These are phyloP conservation scores for Claviceps arundinis DNA, from an alignment of 2,329 filamentous ascomycete genomes.

Conservation along the genomic window DNA sequence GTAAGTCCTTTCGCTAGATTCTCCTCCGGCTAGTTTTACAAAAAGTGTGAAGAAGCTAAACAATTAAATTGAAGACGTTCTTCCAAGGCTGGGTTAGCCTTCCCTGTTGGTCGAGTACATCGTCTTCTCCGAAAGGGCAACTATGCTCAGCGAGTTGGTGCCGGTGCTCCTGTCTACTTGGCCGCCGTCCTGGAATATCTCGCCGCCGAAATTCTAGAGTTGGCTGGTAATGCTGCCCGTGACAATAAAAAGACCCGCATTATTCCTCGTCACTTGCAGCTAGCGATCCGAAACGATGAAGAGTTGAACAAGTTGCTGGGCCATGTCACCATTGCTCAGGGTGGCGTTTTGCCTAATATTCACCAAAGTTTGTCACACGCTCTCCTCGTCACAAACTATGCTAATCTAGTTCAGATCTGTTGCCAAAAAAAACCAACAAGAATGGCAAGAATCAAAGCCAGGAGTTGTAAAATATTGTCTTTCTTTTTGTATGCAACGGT, in stretches of 20 bases:
- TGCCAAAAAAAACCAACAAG: slow-evolving; percentile 96
- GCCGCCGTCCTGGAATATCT: slow-evolving; percentile 97
- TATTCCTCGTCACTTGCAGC: slow-evolving; percentile 96
- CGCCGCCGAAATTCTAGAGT: slow-evolving; percentile 94
- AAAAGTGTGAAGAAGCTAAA: neutral
- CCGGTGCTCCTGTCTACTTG: slow-evolving; percentile 92
- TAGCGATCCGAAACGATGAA: slow-evolving; percentile 98
- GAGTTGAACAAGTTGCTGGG: slow-evolving; percentile 98
- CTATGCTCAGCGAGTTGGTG: slow-evolving; percentile 99
- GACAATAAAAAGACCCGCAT: slow-evolving; percentile 99
- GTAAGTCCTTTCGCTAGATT: slow-evolving; percentile 46
- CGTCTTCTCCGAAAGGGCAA: slow-evolving; percentile 98
- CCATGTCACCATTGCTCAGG: slow-evolving; percentile 92
- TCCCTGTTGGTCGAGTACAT: slow-evolving; percentile 98
- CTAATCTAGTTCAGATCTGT: slow-evolving; percentile 59
- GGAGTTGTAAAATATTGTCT: slow-evolving; percentile 61
- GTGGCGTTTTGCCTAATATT: slow-evolving; percentile 94
- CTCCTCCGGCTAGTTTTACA: neutral
- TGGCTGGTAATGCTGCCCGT: slow-evolving; percentile 95
- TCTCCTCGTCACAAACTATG: neutral
- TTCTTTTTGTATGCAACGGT: slow-evolving; percentile 40
- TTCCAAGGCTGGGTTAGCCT: slow-evolving; percentile 97
- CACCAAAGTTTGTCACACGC: slow-evolving; percentile 66
- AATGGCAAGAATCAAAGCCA: slow-evolving; percentile 83
- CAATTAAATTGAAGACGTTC: slow-evolving; percentile 56